These are phyloP conservation scores for Phoma herbarum DNA, from an alignment of 2,329 filamentous ascomycete genomes.

Conservation along the genomic window DNA sequence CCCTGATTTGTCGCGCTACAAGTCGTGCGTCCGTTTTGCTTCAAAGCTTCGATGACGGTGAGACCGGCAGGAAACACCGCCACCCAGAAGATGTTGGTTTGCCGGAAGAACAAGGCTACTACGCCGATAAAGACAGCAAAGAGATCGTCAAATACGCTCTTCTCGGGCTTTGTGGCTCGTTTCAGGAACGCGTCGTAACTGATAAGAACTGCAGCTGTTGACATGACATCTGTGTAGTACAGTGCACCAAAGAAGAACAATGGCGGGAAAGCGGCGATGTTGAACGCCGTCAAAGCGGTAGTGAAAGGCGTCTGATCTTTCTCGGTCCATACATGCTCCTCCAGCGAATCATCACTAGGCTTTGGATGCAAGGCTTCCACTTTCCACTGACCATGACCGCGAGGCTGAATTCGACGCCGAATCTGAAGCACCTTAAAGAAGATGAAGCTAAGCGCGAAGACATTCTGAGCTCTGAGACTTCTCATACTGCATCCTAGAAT, in stretches of 20 bases:
- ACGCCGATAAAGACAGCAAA: slow-evolving; percentile 65
- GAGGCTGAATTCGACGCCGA: slow-evolving; percentile 6
- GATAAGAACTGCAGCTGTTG: slow-evolving; percentile 76
- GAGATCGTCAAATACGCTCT: slow-evolving; percentile 23
- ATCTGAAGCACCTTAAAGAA: slow-evolving; percentile 22
- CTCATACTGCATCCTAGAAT: slow-evolving; percentile 53
- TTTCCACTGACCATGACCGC: slow-evolving; percentile 2
- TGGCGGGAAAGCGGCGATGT: slow-evolving; percentile 84
- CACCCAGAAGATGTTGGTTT: slow-evolving; percentile 98
- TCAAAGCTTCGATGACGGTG: slow-evolving; percentile 42
- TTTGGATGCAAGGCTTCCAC: not conserved
- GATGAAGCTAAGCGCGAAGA: slow-evolving; percentile 48
- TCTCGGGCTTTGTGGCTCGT: slow-evolving; percentile 28
- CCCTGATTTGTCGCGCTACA: slow-evolving; percentile 1
- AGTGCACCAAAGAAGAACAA: slow-evolving; percentile 95
- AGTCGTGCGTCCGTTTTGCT: slow-evolving; percentile 19
- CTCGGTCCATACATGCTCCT: not conserved
- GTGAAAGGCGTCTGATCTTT: slow-evolving; percentile 42
- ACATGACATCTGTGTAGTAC: slow-evolving; percentile 93
- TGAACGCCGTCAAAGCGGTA: slow-evolving; percentile 71
- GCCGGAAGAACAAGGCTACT: slow-evolving; percentile 77
- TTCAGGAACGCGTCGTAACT: slow-evolving; percentile 66
- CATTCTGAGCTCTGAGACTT: slow-evolving; percentile 52
- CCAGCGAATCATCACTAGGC: not conserved
- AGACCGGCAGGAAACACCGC: slow-evolving; percentile 75